These are phyloP conservation scores for Pyrenochaeta sp. DNA, from an alignment of 2,329 filamentous ascomycete genomes.

Conservation along the genomic window DNA sequence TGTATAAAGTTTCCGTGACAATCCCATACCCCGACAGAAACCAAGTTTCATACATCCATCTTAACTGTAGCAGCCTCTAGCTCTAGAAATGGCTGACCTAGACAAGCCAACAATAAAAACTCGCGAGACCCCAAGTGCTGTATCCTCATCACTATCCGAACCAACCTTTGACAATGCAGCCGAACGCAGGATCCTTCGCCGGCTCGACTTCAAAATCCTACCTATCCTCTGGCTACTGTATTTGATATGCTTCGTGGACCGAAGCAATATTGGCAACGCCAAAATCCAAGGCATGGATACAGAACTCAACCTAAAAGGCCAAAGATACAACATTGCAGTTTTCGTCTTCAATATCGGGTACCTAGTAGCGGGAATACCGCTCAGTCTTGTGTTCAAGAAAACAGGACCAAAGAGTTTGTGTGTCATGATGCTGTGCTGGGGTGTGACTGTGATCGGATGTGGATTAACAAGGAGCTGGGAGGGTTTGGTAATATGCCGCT, in stretches of 20 bases:
- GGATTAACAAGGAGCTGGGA: conserved; percentile 23
- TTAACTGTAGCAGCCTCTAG: too few relatives aligned
- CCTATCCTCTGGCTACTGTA: conserved; percentile 35
- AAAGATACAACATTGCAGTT: conserved; percentile 43
- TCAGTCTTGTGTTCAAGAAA: conserved; percentile 37
- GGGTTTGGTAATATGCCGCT: conserved; percentile 24
- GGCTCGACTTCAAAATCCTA: conserved; percentile 9
- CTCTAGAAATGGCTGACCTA: too few relatives aligned
- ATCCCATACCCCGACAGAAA: too few relatives aligned
- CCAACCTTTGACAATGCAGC: too few relatives aligned
- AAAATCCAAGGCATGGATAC: conserved; percentile 38
- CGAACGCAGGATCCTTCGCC: too few relatives aligned
- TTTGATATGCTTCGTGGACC: conserved; percentile 32
- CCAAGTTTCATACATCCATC: too few relatives aligned
- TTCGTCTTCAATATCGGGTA: conserved; percentile 45
- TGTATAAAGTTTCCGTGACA: too few relatives aligned
- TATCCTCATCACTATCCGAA: too few relatives aligned
- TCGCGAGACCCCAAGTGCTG: too few relatives aligned
- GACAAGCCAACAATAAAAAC: too few relatives aligned
- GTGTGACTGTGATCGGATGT: conserved; percentile 34
- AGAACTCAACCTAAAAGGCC: conserved; percentile 38
- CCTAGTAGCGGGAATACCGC: conserved; percentile 36
- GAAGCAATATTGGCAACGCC: conserved; percentile 34
- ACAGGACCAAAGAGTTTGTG: conserved; percentile 28
- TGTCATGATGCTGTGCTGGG: conserved; percentile 38